A percentile compares a stretch with the other conserved stretches of the same genome.
These are phyloP conservation scores for Hypoxylon sp. DNA, from an alignment of 2,329 filamentous ascomycete genomes.

Conservation along the genomic window DNA sequence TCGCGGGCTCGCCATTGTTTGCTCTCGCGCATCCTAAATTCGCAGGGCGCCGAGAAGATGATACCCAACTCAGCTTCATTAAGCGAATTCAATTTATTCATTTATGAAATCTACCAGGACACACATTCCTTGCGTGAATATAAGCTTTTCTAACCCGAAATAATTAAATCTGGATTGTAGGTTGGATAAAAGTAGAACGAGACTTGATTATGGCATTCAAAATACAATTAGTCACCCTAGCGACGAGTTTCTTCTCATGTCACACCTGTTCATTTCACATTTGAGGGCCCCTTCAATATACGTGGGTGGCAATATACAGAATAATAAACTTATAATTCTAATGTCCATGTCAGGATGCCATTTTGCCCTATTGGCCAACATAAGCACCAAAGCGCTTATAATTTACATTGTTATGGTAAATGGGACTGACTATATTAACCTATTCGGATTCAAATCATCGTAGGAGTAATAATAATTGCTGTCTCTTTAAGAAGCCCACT, in stretches of 20 bases:
- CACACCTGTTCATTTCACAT: too few relatives aligned
- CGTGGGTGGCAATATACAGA: too few relatives aligned
- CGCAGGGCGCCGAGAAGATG: conserved; percentile 29
- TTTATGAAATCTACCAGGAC: background rate
- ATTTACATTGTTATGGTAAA: background rate
- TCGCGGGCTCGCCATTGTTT: conserved; percentile 21
- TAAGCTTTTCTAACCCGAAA: background rate
- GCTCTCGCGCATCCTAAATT: conserved; percentile 14
- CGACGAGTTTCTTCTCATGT: too few relatives aligned
- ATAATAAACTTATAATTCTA: too few relatives aligned
- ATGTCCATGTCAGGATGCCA: too few relatives aligned
- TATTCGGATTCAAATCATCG: background rate
- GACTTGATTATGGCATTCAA: too few relatives aligned
- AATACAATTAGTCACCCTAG: too few relatives aligned
- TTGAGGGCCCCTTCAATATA: too few relatives aligned
- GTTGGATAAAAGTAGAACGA: background rate
- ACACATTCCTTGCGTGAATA: background rate
- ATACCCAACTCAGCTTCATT: conserved; percentile 43
- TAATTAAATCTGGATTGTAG: background rate
- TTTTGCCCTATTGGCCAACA: too few relatives aligned
- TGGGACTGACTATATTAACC: background rate
- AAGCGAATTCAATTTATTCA: conserved; percentile 18
- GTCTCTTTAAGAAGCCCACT: background rate
- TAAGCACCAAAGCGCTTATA: too few relatives aligned
- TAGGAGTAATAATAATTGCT: background rate